A percentile compares a stretch with the other conserved stretches of the same genome.
Conservation (phyloP, 2,329 filamentous ascomycete species). For the Diplodia sapinea region DNA sequence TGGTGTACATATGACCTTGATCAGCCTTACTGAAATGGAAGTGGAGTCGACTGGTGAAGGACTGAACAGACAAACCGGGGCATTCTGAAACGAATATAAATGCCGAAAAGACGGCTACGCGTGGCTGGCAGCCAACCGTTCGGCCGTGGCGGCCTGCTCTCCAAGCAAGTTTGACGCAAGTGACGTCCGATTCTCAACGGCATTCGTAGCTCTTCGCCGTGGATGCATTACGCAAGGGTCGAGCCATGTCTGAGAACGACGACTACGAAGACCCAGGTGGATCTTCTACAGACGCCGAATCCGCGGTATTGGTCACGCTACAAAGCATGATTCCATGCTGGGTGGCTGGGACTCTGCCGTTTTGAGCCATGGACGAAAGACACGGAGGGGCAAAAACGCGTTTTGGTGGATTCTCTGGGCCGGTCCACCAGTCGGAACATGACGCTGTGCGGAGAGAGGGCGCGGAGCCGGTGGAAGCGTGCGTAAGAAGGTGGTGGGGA, state of each 20-base stretch:
- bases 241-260: neutral
- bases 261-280: neutral
- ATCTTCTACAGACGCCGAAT: neutral
- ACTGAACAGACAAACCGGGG: conserved; percentile 1
- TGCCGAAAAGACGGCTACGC: neutral
- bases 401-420: neutral
- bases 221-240: neutral
- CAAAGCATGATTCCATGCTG: neutral
- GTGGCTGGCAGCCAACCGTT: conserved; percentile 6
- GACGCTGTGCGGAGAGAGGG: neutral
- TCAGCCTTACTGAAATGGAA: neutral
- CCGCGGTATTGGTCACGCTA: neutral
- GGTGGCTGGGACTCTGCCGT: neutral
- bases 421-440: neutral
- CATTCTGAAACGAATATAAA: conserved; percentile 19
- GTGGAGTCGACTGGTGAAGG: neutral
- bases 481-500: conserved; percentile 13
- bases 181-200: neutral
- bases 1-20: conserved; percentile 1
- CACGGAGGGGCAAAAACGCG: neutral
- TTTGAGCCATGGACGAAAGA: neutral
- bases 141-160: neutral
- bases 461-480: neutral
- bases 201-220: neutral
- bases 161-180: conserved; percentile 3